Conservation (phyloP, 176 grass and related monocot species). For the Hsuehochloa calcarea region DNA sequence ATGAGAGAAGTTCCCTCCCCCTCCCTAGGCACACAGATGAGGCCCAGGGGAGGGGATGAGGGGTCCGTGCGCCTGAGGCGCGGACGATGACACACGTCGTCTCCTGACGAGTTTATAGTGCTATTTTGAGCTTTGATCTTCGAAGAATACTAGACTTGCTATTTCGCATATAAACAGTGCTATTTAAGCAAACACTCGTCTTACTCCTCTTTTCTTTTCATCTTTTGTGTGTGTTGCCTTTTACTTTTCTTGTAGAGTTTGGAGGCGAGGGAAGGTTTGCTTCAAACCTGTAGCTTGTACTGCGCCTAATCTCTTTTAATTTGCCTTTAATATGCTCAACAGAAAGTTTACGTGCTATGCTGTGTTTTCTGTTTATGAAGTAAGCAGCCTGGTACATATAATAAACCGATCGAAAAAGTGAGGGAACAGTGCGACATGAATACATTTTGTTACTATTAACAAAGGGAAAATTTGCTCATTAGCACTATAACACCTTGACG, state of each 20-base stretch:
- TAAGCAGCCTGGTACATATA: neutral
- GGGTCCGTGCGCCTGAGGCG: too few relatives aligned
- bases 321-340: neutral
- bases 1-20: too few relatives aligned
- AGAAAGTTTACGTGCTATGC: neutral
- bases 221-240: neutral
- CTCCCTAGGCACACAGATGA: too few relatives aligned
- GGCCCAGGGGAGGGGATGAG: too few relatives aligned
- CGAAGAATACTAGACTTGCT: too few relatives aligned
- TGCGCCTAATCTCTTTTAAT: neutral
- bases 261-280: neutral
- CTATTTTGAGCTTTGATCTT: too few relatives aligned
- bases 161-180: too few relatives aligned
- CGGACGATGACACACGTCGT: too few relatives aligned
- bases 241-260: neutral
- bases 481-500: too few relatives aligned
- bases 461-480: too few relatives aligned
- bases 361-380: neutral
- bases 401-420: neutral
- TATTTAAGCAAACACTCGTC: neutral
- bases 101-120: too few relatives aligned
- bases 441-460: neutral
- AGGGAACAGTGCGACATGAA: neutral
- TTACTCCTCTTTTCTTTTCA: neutral
- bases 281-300: neutral